Evolutionary conservation across 306 rosid genomes (phyloP).

Genomic region (Sindora glabra): DNA sequence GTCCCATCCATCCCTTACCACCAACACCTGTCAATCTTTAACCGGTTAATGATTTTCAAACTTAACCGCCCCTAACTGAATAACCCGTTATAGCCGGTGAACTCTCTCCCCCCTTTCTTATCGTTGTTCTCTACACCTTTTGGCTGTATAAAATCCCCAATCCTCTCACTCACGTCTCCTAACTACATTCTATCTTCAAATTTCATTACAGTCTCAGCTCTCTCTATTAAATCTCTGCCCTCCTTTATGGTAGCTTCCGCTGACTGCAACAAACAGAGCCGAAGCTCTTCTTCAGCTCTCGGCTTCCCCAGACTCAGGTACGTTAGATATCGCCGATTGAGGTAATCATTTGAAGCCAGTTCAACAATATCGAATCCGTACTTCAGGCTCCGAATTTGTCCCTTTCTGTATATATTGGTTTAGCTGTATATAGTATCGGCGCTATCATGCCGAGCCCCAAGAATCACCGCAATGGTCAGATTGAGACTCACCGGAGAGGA

Average conservation of each 20-base stretch:
- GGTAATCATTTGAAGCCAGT: conserved; percentile 7
- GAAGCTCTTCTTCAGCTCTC: conserved; percentile 43
- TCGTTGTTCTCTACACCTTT: too few species aligned
- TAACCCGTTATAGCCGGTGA: too few species aligned
- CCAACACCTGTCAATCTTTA: too few species aligned
- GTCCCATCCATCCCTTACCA: too few species aligned
- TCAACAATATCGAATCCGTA: not conserved
- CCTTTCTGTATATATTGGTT: not conserved
- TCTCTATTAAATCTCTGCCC: too few species aligned
- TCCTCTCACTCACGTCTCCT: too few species aligned
- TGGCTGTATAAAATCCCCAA: too few species aligned
- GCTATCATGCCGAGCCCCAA: conserved; percentile 53
- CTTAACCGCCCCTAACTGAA: too few species aligned
- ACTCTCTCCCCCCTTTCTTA: too few species aligned
- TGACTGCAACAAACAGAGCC: conserved; percentile 40
- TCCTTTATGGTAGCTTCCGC: conserved; percentile 34
- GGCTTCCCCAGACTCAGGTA: conserved; percentile 56
- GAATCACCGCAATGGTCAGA: conserved; percentile 34
- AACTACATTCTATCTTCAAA: too few species aligned
- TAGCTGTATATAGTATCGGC: not conserved
- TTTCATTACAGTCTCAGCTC: too few species aligned
- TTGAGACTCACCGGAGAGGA: conserved; percentile 40
- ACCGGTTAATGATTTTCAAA: too few species aligned
- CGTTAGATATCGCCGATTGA: conserved; percentile 51
- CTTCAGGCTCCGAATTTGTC: not conserved